Conservation (phyloP, 768 basidiomycete species). For the Clavulina sp. region DNA sequence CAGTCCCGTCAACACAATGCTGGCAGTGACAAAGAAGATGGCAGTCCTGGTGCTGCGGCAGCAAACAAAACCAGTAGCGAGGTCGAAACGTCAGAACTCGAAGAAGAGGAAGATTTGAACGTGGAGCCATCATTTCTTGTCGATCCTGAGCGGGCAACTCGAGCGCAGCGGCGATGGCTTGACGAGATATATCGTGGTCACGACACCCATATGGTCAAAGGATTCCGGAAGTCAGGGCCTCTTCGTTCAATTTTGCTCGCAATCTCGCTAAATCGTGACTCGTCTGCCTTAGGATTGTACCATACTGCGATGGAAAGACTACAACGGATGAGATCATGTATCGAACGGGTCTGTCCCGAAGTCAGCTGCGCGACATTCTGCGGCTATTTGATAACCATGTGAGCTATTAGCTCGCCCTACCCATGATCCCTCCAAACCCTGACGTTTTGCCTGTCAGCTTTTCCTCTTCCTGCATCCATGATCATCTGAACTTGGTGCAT, state of each 20-base stretch:
- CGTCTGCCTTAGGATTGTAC: constrained; percentile 45
- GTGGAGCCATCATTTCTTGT: constrained; percentile 46
- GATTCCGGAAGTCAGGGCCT: constrained; percentile 59
- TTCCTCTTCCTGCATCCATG: background rate
- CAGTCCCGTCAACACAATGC: too few relatives aligned
- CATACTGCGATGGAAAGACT: constrained; percentile 83
- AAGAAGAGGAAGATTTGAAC: constrained; percentile 24
- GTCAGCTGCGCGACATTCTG: constrained; percentile 66
- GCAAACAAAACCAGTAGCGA: background rate
- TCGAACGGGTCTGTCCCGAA: constrained; percentile 66
- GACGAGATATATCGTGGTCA: constrained; percentile 81
- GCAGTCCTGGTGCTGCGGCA: background rate
- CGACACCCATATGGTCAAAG: constrained; percentile 44
- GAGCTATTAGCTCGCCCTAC: constrained; percentile 16
- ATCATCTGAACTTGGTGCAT: background rate
- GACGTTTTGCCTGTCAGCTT: background rate
- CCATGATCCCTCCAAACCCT: background rate
- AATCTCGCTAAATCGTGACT: background rate
- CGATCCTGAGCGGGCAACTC: constrained; percentile 68
- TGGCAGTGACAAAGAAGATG: background rate
- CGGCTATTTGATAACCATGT: constrained; percentile 83
- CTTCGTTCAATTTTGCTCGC: background rate
- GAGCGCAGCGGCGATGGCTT: constrained; percentile 66
- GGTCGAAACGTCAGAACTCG: background rate
- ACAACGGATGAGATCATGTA: constrained; percentile 91